Percentiles rank a stretch among this genome's conserved stretches.
Conservation (phyloP, 495 filamentous ascomycete genomes). For the Xylaria scruposa region DNA sequence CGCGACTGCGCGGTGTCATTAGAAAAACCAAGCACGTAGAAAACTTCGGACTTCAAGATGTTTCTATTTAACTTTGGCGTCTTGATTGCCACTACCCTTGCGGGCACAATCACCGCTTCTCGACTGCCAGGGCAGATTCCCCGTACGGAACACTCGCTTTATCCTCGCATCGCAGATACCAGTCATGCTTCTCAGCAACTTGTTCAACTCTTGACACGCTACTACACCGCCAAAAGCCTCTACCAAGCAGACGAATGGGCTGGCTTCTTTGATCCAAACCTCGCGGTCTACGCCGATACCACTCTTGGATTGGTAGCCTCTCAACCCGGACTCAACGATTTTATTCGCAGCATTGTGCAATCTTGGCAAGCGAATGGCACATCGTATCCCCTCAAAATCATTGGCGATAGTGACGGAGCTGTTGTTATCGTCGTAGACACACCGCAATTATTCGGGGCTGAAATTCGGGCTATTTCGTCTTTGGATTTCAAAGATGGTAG, state of each 20-base stretch:
- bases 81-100: neutral
- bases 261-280: neutral
- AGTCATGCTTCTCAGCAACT: neutral
- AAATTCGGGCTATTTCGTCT: neutral
- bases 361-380: neutral
- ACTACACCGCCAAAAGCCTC: slow-evolving; percentile 2
- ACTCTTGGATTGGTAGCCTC: neutral
- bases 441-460: neutral
- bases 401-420: neutral
- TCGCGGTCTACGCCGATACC: neutral
- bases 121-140: neutral
- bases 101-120: neutral
- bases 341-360: neutral
- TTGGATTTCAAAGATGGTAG: neutral
- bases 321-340: neutral
- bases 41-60: neutral
- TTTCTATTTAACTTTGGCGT: neutral
- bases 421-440: neutral
- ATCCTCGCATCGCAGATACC: neutral
- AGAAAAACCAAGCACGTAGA: neutral
- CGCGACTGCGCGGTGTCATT: neutral
- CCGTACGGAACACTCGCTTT: neutral
- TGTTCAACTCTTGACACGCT: neutral
- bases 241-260: neutral
- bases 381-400: neutral